Percentiles rank a stretch among this genome's conserved stretches.
Evolutionary conservation across 106 monocot species (phyloP).

Genomic region (Triglochin maritima): DNA sequence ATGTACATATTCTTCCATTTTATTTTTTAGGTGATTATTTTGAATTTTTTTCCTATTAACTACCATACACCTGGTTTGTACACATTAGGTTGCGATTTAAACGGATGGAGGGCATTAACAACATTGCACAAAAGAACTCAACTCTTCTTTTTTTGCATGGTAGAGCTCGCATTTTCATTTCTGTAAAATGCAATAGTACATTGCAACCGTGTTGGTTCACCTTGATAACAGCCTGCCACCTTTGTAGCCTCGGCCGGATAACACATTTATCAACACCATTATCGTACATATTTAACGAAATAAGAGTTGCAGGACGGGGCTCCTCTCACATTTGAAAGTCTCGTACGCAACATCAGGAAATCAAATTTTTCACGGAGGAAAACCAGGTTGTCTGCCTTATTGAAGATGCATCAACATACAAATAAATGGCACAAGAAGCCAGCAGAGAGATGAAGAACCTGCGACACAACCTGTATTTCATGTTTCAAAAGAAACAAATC

Average conservation of each 20-base stretch:
- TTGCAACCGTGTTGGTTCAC: background rate
- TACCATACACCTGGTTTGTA: too few relatives aligned
- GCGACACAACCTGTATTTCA: conserved; percentile 17
- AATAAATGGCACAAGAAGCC: conserved; percentile 8
- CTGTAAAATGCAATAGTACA: background rate
- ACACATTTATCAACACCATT: conserved; percentile 17
- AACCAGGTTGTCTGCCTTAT: conserved; percentile 1
- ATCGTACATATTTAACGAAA: conserved; percentile 16
- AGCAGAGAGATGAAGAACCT: background rate
- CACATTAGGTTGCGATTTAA: too few relatives aligned
- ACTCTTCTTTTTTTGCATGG: too few relatives aligned
- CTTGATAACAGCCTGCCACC: conserved; percentile 50
- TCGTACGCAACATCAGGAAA: conserved; percentile 4
- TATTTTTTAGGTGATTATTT: too few relatives aligned
- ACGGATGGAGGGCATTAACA: too few relatives aligned
- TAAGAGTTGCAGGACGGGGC: conserved; percentile 3
- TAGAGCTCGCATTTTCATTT: background rate
- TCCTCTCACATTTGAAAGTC: background rate
- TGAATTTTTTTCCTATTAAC: too few relatives aligned
- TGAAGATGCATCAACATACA: conserved; percentile 14
- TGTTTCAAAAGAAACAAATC: background rate
- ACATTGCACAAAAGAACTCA: too few relatives aligned
- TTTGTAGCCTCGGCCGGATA: conserved; percentile 48
- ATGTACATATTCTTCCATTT: too few relatives aligned
- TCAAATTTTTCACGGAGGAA: background rate